Evolutionary conservation across 2,329 filamentous ascomycete genomes (phyloP).

Genomic region (Pseudocercospora fijiensis): DNA sequence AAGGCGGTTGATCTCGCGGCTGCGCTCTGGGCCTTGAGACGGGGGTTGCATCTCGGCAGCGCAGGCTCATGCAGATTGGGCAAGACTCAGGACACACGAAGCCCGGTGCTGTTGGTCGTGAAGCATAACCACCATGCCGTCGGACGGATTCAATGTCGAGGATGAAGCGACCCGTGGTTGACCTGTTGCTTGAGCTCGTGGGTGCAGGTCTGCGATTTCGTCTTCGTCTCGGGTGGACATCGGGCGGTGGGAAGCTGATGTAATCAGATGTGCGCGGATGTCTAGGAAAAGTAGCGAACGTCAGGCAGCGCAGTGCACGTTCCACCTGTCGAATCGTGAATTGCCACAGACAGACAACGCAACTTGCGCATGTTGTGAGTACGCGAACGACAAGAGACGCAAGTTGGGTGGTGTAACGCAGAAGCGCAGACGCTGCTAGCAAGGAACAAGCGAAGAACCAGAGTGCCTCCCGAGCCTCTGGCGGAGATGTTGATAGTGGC

Average conservation of each 20-base stretch:
- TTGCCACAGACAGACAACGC: neutral
- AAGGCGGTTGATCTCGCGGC: neutral
- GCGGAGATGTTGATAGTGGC: neutral
- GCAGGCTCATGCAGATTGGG: neutral
- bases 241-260: neutral
- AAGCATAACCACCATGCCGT: neutral
- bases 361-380: neutral
- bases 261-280: neutral
- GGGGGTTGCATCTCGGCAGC: neutral
- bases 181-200: neutral
- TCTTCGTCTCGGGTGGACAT: neutral
- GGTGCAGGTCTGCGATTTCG: neutral
- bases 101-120: neutral
- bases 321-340: neutral
- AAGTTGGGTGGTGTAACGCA: neutral
- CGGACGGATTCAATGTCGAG: neutral
- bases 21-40: neutral
- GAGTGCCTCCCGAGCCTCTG: neutral
- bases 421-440: neutral
- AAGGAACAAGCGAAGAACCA: neutral
- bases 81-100: neutral
- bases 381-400: neutral
- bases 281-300: neutral
- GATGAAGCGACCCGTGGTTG: neutral
- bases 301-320: neutral